Conservation (phyloP, 345 rosid genomes). For the Melaleuca quinquenervia region DNA sequence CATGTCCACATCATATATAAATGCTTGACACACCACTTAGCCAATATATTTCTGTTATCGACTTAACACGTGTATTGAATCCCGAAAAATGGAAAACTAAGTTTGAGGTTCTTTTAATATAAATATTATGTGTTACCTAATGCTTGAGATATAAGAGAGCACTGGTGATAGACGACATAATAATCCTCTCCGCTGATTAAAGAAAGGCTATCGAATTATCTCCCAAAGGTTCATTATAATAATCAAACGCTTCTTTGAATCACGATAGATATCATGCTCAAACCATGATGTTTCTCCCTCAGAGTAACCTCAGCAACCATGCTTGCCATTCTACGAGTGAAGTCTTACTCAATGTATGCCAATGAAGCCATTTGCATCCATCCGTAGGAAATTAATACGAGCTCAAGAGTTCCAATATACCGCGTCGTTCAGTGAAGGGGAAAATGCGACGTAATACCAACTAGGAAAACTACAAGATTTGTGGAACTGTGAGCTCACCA, state of each 20-base stretch:
- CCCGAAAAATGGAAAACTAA: neutral
- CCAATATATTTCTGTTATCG: neutral
- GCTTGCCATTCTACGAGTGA: accelerated
- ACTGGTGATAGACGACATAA: neutral
- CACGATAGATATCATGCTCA: too few species aligned
- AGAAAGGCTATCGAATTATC: neutral
- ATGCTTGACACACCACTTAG: neutral
- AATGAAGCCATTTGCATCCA: too few species aligned
- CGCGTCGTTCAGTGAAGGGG: neutral
- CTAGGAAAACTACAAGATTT: neutral
- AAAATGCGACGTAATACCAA: neutral
- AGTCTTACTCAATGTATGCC: neutral
- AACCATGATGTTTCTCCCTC: neutral
- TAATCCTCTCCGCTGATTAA: neutral
- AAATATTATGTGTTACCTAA: neutral
- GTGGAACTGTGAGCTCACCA: neutral
- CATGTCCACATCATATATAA: neutral
- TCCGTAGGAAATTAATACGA: neutral
- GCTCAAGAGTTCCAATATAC: neutral
- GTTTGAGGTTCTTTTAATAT: neutral
- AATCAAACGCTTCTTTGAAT: neutral
- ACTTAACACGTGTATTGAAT: neutral
- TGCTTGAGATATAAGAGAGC: neutral
- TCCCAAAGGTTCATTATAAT: neutral
- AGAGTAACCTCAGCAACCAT: neutral